Evolutionary conservation across 257 asterid species (phyloP), one percentile per base, ranked within the genome.

Genomic region (Solanum bulbocastanum): DNA sequence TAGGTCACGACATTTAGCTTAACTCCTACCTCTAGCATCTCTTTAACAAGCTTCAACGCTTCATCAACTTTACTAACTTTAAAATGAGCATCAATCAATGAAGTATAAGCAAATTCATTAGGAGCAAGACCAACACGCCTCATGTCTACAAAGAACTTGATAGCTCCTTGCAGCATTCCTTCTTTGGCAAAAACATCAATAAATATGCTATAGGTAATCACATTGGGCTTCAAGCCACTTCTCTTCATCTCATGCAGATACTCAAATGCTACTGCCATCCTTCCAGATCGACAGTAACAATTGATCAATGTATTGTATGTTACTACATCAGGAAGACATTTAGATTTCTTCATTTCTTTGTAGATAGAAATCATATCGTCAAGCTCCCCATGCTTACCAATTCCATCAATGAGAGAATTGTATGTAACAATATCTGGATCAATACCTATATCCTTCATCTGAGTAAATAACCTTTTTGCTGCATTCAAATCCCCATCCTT

Each of bases 121-220:
- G 98, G 99, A 88, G 81, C 84, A 76, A 96, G 93, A 89, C 98
- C 99, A 66, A 93, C 93, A 76, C 99, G 92, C 89, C 94, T 94
- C 99, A 96, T 95, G 90, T 95, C 98, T 39, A 95, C 85, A 75
- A 94, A 96, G 89, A 95, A 93, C 90, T 96, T 96, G 65, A 96
- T 91, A 52, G 98, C 98, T 86, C 95, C 94, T 86, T 83, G 92
- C 91, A 94, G 56, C 98, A 96, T 92, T 66, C 97, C 97, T 92
- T 95, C 96, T 92, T 96, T 96, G 91, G 98, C 94, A 86, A 94
- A 95, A 89, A 96, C 98, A 93, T 96, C 99, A 83, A 96, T 58
- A 87, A 95, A 92, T 83, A 95, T 95, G 94, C 98, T 95, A 88
- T 96, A 96, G 85, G 99, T 96, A 88, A 96, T 97, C 83, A 92